phyloP scores from a whole-genome alignment of 805 yeast genomes.

The Isabelozyma heimii region DNA sequence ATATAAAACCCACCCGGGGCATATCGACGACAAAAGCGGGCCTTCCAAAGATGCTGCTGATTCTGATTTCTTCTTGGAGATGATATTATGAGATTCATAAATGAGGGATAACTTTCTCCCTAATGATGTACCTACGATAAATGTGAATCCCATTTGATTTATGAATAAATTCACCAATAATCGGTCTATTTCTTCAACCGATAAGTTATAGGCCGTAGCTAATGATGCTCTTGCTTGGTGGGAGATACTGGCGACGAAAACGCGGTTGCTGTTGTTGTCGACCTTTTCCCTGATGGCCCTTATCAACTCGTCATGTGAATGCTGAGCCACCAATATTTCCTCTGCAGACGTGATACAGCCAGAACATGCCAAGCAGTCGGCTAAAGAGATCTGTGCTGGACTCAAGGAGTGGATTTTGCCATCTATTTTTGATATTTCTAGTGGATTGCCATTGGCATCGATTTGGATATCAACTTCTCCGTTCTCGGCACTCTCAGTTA shows the following conservation, averaged over 20 bases:
- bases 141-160: slow-evolving; percentile 61
- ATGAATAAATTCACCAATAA: slow-evolving; percentile 57
- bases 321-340: slow-evolving; percentile 86
- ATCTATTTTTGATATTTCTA: slow-evolving; percentile 66
- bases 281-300: slow-evolving; percentile 45
- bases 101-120: slow-evolving; percentile 69
- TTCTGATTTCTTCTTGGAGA: slow-evolving; percentile 36
- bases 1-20: slow-evolving; percentile 97
- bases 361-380: slow-evolving; percentile 94
- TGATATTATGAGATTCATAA: slow-evolving; percentile 39
- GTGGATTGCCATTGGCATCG: slow-evolving; percentile 55
- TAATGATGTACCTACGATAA: slow-evolving; percentile 80
- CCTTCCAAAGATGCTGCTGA: slow-evolving; percentile 11
- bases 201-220: slow-evolving; percentile 60
- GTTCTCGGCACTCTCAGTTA: slow-evolving; percentile 17
- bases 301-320: slow-evolving; percentile 78
- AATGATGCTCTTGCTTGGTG: slow-evolving; percentile 86
- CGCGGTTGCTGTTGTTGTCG: slow-evolving; percentile 22
- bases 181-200: slow-evolving; percentile 58
- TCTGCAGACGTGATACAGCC: slow-evolving; percentile 99
- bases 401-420: slow-evolving; percentile 51
- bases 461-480: slow-evolving; percentile 56
- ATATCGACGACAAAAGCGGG: slow-evolving; percentile 69
- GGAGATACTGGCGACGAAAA: slow-evolving; percentile 73
- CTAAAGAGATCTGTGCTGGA: slow-evolving; percentile 83